Percentiles rank a stretch among this genome's conserved stretches.
phyloP scores from a whole-genome alignment of 1,284 basidiomycete genomes.

The Apiotrichum veenhuisii region DNA sequence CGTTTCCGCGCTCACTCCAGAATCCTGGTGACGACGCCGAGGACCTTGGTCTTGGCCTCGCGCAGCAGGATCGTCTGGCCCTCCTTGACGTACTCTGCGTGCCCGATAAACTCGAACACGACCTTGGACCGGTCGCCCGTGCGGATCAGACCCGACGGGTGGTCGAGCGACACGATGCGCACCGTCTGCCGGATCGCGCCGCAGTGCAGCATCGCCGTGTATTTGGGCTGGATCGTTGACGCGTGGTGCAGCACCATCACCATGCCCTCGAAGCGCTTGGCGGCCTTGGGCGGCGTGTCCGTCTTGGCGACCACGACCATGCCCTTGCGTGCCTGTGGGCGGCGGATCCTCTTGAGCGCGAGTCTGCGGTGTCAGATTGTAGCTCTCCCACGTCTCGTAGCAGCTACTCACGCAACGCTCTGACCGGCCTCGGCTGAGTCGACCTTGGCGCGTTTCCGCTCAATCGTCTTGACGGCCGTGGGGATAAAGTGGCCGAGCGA shows the following conservation, averaged over 20 bases:
- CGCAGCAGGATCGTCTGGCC: conserved; percentile 88
- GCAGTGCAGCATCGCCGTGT: conserved; percentile 60
- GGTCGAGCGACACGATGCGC: conserved; percentile 79
- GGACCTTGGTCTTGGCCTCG: conserved; percentile 87
- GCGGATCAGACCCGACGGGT: conserved; percentile 76
- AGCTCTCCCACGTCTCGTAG: not conserved
- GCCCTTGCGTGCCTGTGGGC: conserved; percentile 82
- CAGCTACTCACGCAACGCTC: conserved; percentile 63
- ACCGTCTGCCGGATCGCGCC: conserved; percentile 67
- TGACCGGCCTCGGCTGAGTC: conserved; percentile 87
- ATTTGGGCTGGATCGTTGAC: conserved; percentile 83
- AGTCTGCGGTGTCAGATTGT: conserved; percentile 51
- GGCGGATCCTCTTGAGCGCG: conserved; percentile 83
- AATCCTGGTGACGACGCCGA: conserved; percentile 44
- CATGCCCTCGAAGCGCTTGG: conserved; percentile 43
- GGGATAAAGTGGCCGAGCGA: conserved; percentile 82
- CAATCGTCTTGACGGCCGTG: conserved; percentile 84
- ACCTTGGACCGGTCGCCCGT: conserved; percentile 88
- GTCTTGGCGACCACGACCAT: conserved; percentile 85
- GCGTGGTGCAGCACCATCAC: conserved; percentile 64
- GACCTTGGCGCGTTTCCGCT: conserved; percentile 85
- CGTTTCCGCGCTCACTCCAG: conserved; percentile 17
- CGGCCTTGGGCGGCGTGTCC: conserved; percentile 64
- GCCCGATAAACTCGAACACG: conserved; percentile 75
- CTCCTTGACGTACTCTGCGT: conserved; percentile 83